Evolutionary conservation across 1,284 basidiomycete species (phyloP).

Genomic region (Ceratobasidium sp.): DNA sequence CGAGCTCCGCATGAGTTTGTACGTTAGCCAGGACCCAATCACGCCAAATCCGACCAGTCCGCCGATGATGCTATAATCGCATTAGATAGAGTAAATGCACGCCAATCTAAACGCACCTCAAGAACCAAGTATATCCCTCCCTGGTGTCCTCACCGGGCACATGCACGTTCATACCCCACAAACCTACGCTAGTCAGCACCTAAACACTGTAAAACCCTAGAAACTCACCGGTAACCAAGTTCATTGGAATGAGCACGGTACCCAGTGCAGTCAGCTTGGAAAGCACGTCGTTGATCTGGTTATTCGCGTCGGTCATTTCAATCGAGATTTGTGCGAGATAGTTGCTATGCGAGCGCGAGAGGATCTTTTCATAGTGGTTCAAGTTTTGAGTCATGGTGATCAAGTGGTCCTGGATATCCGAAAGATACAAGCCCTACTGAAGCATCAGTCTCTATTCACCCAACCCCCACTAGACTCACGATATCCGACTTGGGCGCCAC

Average conservation of each 20-base stretch:
- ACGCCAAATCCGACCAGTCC: conserved; percentile 77
- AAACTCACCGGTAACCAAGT: conserved; percentile 82
- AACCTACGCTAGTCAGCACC: conserved; percentile 51
- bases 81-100: neutral
- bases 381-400: conserved; percentile 99
- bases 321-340: conserved; percentile 98
- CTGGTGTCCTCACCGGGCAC: conserved; percentile 81
- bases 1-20: conserved; percentile 65
- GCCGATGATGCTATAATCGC: conserved; percentile 69
- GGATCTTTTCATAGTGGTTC: conserved; percentile 99
- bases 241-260: conserved; percentile 97
- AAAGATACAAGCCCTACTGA: conserved; percentile 86
- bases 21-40: conserved; percentile 82
- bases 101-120: conserved; percentile 41
- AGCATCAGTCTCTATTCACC: neutral
- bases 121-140: conserved; percentile 49
- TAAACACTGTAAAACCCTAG: conserved; percentile 43
- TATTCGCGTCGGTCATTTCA: conserved; percentile 99
- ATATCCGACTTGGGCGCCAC: conserved; percentile 98
- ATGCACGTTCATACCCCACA: conserved; percentile 92
- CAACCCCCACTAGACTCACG: conserved; percentile 56
- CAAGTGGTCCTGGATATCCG: conserved; percentile 95
- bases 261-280: conserved; percentile 98
- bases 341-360: conserved; percentile 98
- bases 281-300: conserved; percentile 99